Evolutionary conservation across 345 rosid genomes (phyloP), one percentile per base, ranked within the genome.

Genomic region (Eucalyptus pauciflora): DNA sequence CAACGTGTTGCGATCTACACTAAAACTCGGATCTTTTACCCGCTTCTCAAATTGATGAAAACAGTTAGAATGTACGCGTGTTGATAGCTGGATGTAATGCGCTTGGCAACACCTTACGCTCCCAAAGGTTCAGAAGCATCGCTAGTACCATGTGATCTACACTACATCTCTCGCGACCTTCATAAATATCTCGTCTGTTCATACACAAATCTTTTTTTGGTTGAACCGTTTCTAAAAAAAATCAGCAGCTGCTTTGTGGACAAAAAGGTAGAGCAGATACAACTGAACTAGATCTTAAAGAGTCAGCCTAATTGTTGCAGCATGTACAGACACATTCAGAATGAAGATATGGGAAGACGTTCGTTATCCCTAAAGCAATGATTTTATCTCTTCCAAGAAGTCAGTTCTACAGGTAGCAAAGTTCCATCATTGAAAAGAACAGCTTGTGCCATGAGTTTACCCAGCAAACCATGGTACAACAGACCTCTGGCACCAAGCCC

Each of bases 401-500:
- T 96, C 54, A 95, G 89, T 89, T 96, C 96, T 88, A 88, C 86
- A 81, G 99, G 99, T 58, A 96, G 92, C 33, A 92, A 10, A 56
- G 92, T 92, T 91, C 96, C 99, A 25, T 95, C 90, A 87, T 95
- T 91, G 81, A 92, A 90, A 46, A 95, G 91, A 64, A 95, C 97
- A 87, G 99, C 98, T 80, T 90, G 92, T 13, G 98, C 96, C 91
- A 92, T 87, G 90, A 96, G 90, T 91, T 94, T 95, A 67, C 99
- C 99, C 31, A 95, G 94, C 95, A 95, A 94, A 86, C 94, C 98
- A 92, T 97, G 98, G 91, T 95, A 96, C 88, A 97, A 91, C 89
- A 96, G 91, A 18, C 99, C 99, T 85, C 99, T 94, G 37, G 98
- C 94, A 88, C 99, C 99, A 22, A 97, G 98, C 90, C 99, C 99